A percentile compares a stretch with the other conserved stretches of the same genome.
Evolutionary conservation across 2,329 filamentous ascomycete species (phyloP).

Genomic region (Colletotrichum agaves): DNA sequence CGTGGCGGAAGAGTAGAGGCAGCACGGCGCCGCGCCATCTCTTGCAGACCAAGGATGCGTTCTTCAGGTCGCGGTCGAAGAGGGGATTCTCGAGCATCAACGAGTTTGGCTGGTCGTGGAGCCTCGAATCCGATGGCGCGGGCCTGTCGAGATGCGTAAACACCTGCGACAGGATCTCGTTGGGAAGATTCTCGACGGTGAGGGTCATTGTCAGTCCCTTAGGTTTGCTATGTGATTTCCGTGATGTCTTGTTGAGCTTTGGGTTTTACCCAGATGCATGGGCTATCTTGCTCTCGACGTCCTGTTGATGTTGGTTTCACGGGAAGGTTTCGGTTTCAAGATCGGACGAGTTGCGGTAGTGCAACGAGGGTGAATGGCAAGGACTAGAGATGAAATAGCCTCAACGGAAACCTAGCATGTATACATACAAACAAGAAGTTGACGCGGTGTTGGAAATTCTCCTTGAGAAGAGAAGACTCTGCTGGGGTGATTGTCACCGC

Average conservation of each 20-base stretch:
- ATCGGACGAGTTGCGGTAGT: background rate
- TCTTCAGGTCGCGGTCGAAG: slow-evolving; percentile 60
- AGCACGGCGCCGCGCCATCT: slow-evolving; percentile 63
- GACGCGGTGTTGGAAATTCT: background rate
- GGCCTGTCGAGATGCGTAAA: slow-evolving; percentile 63
- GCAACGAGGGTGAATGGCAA: background rate
- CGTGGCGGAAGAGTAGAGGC: slow-evolving; percentile 68
- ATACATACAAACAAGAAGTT: no score
- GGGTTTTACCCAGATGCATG: no score
- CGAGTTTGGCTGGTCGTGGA: slow-evolving; percentile 61
- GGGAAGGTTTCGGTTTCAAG: slow-evolving; percentile 24
- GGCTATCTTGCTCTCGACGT: no score
- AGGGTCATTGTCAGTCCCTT: slow-evolving; percentile 4
- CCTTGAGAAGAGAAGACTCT: background rate
- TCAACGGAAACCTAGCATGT: no score
- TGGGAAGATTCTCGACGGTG: slow-evolving; percentile 59
- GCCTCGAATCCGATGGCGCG: slow-evolving; percentile 58
- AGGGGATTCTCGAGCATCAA: slow-evolving; percentile 51
- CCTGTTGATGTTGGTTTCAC: slow-evolving; percentile 16
- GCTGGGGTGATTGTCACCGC: slow-evolving; percentile 5
- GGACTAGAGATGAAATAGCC: background rate
- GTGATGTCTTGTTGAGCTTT: no score
- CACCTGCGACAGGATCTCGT: slow-evolving; percentile 69
- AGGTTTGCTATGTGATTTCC: background rate
- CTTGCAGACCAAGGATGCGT: slow-evolving; percentile 62